phyloP scores from a whole-genome alignment of 1,284 basidiomycete genomes.

The Exobasidium rhododendri region DNA sequence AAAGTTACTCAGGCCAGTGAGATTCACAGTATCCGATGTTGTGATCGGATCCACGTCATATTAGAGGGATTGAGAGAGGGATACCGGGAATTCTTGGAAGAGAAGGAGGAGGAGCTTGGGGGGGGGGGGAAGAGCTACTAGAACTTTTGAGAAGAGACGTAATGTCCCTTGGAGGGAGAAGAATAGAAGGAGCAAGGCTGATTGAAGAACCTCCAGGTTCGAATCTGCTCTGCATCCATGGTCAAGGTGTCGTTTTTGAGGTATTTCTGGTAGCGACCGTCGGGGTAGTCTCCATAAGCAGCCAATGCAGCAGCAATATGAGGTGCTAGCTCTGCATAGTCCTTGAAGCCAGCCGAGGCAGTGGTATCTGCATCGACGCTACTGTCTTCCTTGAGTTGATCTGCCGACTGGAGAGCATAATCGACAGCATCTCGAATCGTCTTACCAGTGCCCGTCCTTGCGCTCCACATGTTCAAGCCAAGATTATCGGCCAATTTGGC shows the following conservation, averaged over 20 bases:
- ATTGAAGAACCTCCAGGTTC: constrained; percentile 21
- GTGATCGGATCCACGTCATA: not conserved
- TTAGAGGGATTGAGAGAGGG: not conserved
- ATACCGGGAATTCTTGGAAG: too few relatives aligned
- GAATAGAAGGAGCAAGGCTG: constrained; percentile 16
- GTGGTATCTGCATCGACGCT: not conserved
- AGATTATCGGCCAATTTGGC: constrained; percentile 63
- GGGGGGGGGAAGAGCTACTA: too few relatives aligned
- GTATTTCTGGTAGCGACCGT: constrained; percentile 58
- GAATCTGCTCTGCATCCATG: constrained; percentile 14
- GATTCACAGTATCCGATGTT: not conserved
- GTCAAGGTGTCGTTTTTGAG: constrained; percentile 14
- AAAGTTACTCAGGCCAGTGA: not conserved
- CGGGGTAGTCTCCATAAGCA: constrained; percentile 62
- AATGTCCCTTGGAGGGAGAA: not conserved
- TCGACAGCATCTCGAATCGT: constrained; percentile 64
- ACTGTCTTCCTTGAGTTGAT: constrained; percentile 50
- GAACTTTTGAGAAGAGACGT: not conserved
- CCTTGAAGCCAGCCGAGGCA: not conserved
- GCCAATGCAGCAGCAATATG: constrained; percentile 62
- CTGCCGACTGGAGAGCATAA: constrained; percentile 59
- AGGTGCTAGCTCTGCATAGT: constrained; percentile 58
- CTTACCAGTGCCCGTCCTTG: constrained; percentile 59
- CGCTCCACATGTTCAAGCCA: constrained; percentile 60
- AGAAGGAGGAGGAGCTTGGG: too few relatives aligned